phyloP scores from a whole-genome alignment of 1,139 yeast genomes.

The Chernovozyma aurita region DNA sequence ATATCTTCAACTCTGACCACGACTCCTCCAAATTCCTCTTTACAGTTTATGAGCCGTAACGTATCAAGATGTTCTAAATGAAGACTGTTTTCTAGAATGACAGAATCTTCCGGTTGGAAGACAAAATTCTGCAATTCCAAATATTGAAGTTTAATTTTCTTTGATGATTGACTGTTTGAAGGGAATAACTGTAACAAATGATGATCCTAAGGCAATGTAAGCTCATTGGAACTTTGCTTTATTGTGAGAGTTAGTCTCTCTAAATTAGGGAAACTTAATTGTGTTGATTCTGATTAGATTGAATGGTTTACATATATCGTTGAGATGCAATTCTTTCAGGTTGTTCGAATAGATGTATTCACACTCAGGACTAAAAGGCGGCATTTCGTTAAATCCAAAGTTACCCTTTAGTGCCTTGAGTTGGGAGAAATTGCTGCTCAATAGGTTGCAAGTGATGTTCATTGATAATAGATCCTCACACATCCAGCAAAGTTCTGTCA shows the following conservation, averaged over 20 bases:
- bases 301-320: not conserved
- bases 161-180: not conserved
- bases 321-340: not conserved
- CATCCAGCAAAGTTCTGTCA: slow-evolving; percentile 22
- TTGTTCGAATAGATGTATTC: not conserved
- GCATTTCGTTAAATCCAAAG: not conserved
- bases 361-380: not conserved
- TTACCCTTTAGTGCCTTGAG: not conserved
- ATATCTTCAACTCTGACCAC: too few species aligned
- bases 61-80: slow-evolving; percentile 13
- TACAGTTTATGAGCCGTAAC: slow-evolving; percentile 18
- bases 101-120: slow-evolving; percentile 13
- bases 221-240: not conserved
- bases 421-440: not conserved
- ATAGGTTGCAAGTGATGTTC: not conserved
- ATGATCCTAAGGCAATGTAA: not conserved
- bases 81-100: slow-evolving; percentile 10
- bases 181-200: not conserved
- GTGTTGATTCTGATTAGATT: not conserved
- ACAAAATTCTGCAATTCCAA: slow-evolving; percentile 16
- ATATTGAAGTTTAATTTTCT: slow-evolving; percentile 10
- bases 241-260: not conserved
- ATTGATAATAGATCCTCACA: slow-evolving; percentile 4
- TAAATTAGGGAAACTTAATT: not conserved
- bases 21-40: slow-evolving; percentile 9